A percentile compares a stretch with the other conserved stretches of the same genome.
Evolutionary conservation across 306 rosid species (phyloP).

Genomic region (Ochetophila trinervis): DNA sequence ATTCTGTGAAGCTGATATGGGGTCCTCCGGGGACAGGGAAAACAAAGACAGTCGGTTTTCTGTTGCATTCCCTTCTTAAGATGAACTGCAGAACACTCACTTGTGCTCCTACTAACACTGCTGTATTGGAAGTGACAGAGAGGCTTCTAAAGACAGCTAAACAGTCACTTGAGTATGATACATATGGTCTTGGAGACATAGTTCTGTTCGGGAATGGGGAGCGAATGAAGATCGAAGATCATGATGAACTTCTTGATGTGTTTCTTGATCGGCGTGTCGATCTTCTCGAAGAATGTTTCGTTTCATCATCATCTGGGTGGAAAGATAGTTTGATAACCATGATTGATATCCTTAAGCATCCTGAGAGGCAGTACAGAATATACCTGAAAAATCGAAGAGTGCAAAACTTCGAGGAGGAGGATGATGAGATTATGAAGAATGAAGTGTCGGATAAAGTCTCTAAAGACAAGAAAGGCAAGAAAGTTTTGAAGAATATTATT

Average conservation of each 20-base stretch:
- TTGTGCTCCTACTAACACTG: constrained; percentile 66
- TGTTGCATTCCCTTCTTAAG: constrained; percentile 31
- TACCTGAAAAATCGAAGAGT: constrained; percentile 12
- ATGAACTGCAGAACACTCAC: constrained; percentile 43
- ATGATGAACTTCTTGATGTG: constrained; percentile 20
- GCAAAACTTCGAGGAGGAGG: not conserved
- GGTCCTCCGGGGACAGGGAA: constrained; percentile 72
- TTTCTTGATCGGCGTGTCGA: constrained; percentile 25
- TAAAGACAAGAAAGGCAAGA: not conserved
- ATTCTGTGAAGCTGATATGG: constrained; percentile 51
- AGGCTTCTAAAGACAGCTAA: constrained; percentile 19
- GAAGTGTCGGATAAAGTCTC: not conserved
- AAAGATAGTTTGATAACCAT: not conserved
- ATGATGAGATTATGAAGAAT: constrained; percentile 1
- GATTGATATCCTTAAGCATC: constrained; percentile 32
- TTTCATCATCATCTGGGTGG: constrained; percentile 20
- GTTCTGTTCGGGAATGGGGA: constrained; percentile 30
- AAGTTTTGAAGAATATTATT: constrained; percentile 16
- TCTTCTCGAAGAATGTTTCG: constrained; percentile 4
- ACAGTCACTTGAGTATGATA: not conserved
- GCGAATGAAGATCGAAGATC: constrained; percentile 23
- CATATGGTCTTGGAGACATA: constrained; percentile 35
- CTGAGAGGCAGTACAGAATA: constrained; percentile 22
- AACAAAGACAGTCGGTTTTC: constrained; percentile 52
- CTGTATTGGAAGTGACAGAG: constrained; percentile 39